Percentiles rank a stretch among this genome's conserved stretches.
Evolutionary conservation across 2,329 filamentous ascomycete species (phyloP).

Genomic region (Scedosporium boydii): DNA sequence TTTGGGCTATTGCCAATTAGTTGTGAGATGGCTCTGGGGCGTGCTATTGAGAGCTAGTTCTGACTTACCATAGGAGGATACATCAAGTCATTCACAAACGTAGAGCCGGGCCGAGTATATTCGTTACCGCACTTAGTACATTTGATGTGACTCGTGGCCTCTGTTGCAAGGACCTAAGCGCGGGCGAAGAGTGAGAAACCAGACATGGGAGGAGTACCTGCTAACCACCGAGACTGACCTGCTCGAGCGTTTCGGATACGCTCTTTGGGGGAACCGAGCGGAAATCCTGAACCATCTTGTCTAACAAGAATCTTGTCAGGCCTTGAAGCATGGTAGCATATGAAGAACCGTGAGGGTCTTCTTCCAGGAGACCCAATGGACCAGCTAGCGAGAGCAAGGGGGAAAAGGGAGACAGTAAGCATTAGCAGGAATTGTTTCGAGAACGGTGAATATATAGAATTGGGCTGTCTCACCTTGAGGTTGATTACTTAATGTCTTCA

Average conservation of each 20-base stretch:
- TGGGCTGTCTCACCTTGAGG: slow-evolving; percentile 50
- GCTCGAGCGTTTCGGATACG: slow-evolving; percentile 56
- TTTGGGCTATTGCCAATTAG: slow-evolving; percentile 20
- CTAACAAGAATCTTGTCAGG: slow-evolving; percentile 75
- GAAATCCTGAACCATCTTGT: slow-evolving; percentile 71
- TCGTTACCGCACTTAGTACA: slow-evolving; percentile 86
- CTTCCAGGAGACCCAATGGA: slow-evolving; percentile 74
- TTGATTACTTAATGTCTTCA: slow-evolving; percentile 80
- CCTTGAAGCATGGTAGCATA: slow-evolving; percentile 78
- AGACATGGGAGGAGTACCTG: not conserved
- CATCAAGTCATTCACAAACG: slow-evolving; percentile 75
- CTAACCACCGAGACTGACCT: slow-evolving; percentile 30
- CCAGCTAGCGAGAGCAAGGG: slow-evolving; percentile 35
- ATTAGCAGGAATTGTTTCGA: not conserved
- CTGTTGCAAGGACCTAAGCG: slow-evolving; percentile 51
- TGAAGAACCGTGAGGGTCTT: slow-evolving; percentile 63
- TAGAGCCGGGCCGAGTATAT: slow-evolving; percentile 67
- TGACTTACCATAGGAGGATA: slow-evolving; percentile 53
- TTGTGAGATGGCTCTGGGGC: not conserved
- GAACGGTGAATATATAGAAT: not conserved
- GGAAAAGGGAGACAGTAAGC: no score
- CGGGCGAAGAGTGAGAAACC: not conserved
- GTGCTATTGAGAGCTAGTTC: slow-evolving; percentile 10
- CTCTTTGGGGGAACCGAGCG: slow-evolving; percentile 49
- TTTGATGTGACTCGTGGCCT: slow-evolving; percentile 62